A percentile compares a stretch with the other conserved stretches of the same genome.
Conservation (phyloP, 1,284 basidiomycete species). For the Microbotryomycetes sp. region DNA sequence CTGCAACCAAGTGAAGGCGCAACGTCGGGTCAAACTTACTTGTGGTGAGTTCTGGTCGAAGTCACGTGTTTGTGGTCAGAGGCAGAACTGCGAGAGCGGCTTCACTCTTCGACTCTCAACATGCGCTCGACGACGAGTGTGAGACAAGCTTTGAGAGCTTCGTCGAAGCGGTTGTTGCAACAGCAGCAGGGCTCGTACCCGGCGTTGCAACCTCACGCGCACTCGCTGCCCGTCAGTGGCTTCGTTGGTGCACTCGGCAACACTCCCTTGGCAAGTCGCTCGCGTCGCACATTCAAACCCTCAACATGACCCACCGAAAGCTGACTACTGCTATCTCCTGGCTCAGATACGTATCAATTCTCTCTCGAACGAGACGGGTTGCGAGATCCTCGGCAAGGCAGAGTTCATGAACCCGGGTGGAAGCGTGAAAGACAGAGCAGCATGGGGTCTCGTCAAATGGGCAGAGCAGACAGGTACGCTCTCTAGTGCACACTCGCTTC, state of each 20-base stretch:
- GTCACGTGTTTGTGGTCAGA: no score
- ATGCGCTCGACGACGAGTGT: neutral
- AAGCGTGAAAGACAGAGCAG: constrained; percentile 95
- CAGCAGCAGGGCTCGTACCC: neutral
- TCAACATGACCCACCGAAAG: neutral
- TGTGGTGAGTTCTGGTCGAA: no score
- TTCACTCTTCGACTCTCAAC: no score
- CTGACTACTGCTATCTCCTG: constrained; percentile 9
- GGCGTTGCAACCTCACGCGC: constrained; percentile 24
- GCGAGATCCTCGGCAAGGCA: constrained; percentile 84
- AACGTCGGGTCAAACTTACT: no score
- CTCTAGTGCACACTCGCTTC: constrained; percentile 37
- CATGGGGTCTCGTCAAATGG: constrained; percentile 78
- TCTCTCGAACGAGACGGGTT: constrained; percentile 84
- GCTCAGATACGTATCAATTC: constrained; percentile 70
- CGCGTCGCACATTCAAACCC: neutral
- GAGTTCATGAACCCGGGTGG: constrained; percentile 99
- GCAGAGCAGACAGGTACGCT: constrained; percentile 79
- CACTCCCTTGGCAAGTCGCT: constrained; percentile 71
- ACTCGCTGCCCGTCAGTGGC: constrained; percentile 50
- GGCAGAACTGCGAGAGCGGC: no score
- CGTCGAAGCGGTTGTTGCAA: neutral
- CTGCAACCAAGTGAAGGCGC: no score
- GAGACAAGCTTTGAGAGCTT: neutral
- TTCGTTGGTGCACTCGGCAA: constrained; percentile 88